Base-by-base conservation (phyloP, 2,329 filamentous ascomycete genomes). In the Penicillium sp. region DNA sequence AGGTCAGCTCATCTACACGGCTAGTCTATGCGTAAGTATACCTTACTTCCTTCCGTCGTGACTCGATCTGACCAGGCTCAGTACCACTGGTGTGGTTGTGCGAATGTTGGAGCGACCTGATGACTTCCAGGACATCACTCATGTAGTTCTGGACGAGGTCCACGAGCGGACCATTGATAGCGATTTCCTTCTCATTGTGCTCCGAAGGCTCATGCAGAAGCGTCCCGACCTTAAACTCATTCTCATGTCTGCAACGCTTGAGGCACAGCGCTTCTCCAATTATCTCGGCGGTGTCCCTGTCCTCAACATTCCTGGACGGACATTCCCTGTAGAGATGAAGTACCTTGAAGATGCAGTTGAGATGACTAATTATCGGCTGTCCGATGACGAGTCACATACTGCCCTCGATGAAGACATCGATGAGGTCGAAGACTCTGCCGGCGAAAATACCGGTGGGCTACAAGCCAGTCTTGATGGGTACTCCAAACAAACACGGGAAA, bases 81-180 rank as follows among this genome's bases (percentile, higher is more conserved):
- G 67, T 16, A 73, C 80, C 16, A 80, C 81, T 30, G 81, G 93
- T 71, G 94, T 98, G 42, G 88, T 98, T n/a, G 87, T 98, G 75
- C 83, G 93, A 18, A 97, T 98, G 91, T 75, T 98, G 10, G 93
- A 98, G 64, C 84, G 84, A 7, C 86, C 87, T 0, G 86, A 88
- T 49, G 86, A 94, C 40, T 78, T 98, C 29, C 79, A 81, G 41
- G 91, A 96, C 49, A 83, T 98, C 36, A 95, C 91, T 0, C 93
- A 97, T 68, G 71, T 98, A 44, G 82, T 98, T 31, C 81, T 98
- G n/a, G 93, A 98, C 59, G 93, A 98, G 67, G 91, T 97, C 2
- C 93, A 98, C 60, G 93, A 98, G 64, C 82, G 91, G 47, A 87
- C 88, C 9, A 97, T 98, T 53, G 93, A 98, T 61, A 95, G 90